Base-by-base conservation (phyloP, 2,329 filamentous ascomycete genomes). In the Leptosphaerulina australis region DNA sequence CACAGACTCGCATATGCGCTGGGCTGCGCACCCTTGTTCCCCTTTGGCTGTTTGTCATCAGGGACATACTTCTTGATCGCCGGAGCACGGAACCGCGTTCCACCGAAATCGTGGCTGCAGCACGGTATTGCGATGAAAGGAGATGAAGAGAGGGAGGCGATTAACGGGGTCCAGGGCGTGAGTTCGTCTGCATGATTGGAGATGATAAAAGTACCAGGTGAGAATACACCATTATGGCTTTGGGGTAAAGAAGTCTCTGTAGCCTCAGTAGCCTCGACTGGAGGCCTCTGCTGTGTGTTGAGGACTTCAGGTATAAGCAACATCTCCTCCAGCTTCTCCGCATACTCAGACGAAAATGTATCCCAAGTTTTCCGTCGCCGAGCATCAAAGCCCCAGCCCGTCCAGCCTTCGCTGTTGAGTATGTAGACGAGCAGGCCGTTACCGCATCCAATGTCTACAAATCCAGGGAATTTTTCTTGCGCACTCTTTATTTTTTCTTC, bases 181-280 rank as follows among this genome's bases (percentile, higher is more conserved):
- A 99, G 81, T 74, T 99, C 92, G 69, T 99, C 94, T 9, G 93
- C 93, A 71, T 99, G 94, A 68, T 99, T 99, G 38, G 91, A 96
- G 56, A 99, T 88, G 63, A 99, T 91, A 72, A 99, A 99, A 0
- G 91, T 95, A 21, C 85, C 84, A 12, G 73, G 69, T 0, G 84
- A 79, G 65, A 97, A 96, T 8, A 79, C 66, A 26, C 93, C 94
- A 55, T 78, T 68, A 59, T 83, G 80, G 2, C 56, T 53, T 12
- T 14, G 14, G 11, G 30, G 30, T 15, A n/a, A 21, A 7, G 28
- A 5, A 12, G 28, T 10, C 31, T 30, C 7, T 10, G 43, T 15
- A n/a, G n/a, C n/a, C n/a, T n/a, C n/a, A n/a, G n/a, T n/a, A n/a
- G n/a, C n/a, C n/a, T n/a, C n/a, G n/a, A n/a, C n/a, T n/a, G 28